These are phyloP conservation scores for Candida montana DNA, from an alignment of 805 yeast species.

Conservation along the genomic window DNA sequence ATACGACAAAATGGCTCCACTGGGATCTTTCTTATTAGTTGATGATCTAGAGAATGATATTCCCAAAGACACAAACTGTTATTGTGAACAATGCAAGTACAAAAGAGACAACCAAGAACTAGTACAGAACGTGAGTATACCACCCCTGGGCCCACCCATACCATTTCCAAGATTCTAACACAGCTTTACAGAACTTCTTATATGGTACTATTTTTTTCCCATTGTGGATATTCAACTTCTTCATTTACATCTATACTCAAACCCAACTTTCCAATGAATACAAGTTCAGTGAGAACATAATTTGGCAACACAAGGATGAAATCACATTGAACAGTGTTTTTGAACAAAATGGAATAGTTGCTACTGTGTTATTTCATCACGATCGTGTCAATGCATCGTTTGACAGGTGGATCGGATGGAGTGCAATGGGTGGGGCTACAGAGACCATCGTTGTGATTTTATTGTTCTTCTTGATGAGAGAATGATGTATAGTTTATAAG, in stretches of 20 bases:
- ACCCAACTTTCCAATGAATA: constrained; percentile 6
- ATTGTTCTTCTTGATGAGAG: not conserved
- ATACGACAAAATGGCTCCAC: no score
- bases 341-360: constrained; percentile 11
- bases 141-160: not conserved
- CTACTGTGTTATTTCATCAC: constrained; percentile 13
- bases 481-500: no score
- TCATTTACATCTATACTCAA: constrained; percentile 5
- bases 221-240: constrained; percentile 18
- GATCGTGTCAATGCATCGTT: constrained; percentile 5
- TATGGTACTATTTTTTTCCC: constrained; percentile 18
- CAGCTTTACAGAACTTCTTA: constrained; percentile 16
- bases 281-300: constrained; percentile 15
- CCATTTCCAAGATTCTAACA: not conserved
- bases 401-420: constrained; percentile 17
- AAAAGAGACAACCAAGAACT: constrained; percentile 8
- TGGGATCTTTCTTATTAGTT: not conserved
- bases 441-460: constrained; percentile 5
- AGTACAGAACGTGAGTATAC: constrained; percentile 14
- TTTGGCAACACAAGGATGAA: constrained; percentile 13
- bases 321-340: constrained; percentile 11
- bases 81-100: constrained; percentile 18
- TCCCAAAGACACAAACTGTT: constrained; percentile 16
- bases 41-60: constrained; percentile 3
- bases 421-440: constrained; percentile 11